Percentiles rank a stretch among this genome's conserved stretches.
phyloP scores from a whole-genome alignment of 2,329 filamentous ascomycete species.

The Pseudocercospora fijiensis region DNA sequence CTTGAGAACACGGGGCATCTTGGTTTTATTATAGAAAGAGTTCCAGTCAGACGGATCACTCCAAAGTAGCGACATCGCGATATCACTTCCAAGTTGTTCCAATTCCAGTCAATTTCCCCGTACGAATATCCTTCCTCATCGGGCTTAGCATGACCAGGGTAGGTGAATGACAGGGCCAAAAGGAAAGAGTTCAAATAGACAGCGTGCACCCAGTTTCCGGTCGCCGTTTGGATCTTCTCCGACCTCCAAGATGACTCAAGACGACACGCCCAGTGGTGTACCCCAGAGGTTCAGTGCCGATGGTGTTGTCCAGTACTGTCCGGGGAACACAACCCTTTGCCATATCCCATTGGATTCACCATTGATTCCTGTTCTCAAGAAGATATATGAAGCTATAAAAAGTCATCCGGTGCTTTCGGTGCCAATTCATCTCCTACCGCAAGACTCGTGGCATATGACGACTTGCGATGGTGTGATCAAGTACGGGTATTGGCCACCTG shows the following conservation, averaged over 20 bases:
- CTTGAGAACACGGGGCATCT: background rate
- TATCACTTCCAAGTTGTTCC: background rate
- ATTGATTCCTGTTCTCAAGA: background rate
- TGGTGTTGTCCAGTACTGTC: background rate
- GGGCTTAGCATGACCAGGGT: background rate
- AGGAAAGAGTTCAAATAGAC: background rate
- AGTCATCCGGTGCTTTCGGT: background rate
- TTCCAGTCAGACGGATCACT: background rate
- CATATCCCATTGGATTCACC: background rate
- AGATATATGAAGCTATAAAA: background rate
- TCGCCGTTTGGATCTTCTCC: background rate
- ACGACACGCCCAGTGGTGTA: background rate
- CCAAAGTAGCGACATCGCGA: background rate
- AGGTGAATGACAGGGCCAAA: background rate
- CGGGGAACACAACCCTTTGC: constrained; percentile 7
- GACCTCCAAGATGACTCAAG: background rate
- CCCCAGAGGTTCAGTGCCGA: background rate
- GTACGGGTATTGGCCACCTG: background rate
- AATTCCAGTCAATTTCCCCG: background rate
- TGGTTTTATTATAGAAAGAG: no score
- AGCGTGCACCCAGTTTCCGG: background rate
- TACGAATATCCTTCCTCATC: background rate
- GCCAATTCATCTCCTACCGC: background rate
- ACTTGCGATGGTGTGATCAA: constrained; percentile 3
- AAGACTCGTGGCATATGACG: constrained; percentile 11